These are phyloP conservation scores for Babesia caballi DNA, from an alignment of 169 alveolate species.

Conservation along the genomic window DNA sequence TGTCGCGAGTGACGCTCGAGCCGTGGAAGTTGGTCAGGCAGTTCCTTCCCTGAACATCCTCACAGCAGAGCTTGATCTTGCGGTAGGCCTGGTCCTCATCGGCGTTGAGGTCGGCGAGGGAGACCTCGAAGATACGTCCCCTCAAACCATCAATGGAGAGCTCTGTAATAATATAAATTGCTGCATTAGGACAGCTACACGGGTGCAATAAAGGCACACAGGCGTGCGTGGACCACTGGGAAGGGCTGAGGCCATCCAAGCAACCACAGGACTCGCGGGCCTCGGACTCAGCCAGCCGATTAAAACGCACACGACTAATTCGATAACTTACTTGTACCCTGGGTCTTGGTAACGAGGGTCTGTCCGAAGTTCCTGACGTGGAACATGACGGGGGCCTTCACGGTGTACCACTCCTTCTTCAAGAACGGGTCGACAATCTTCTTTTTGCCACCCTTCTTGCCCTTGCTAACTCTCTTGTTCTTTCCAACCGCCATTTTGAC, in stretches of 20 bases:
- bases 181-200: neutral
- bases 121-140: conserved; percentile 94
- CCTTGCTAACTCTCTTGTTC: conserved; percentile 94
- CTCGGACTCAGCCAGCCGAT: neutral
- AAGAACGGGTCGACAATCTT: conserved; percentile 94
- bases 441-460: conserved; percentile 96
- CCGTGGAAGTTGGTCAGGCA: conserved; percentile 97
- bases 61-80: conserved; percentile 91
- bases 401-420: conserved; percentile 95
- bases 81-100: conserved; percentile 94
- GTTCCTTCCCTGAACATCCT: conserved; percentile 92
- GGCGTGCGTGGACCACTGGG: too few species aligned
- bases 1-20: conserved; percentile 95
- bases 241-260: too few species aligned
- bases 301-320: neutral
- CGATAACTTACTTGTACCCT: conserved; percentile 85
- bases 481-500: conserved; percentile 93
- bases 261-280: neutral
- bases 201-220: neutral
- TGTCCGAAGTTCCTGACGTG: conserved; percentile 89
- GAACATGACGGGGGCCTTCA: conserved; percentile 94
- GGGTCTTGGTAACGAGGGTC: conserved; percentile 92
- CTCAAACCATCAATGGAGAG: conserved; percentile 91
- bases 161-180: conserved; percentile 53
- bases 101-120: conserved; percentile 93